These are phyloP conservation scores for Pseudocercospora crystallina DNA, from an alignment of 2,329 filamentous ascomycete genomes.

Conservation along the genomic window DNA sequence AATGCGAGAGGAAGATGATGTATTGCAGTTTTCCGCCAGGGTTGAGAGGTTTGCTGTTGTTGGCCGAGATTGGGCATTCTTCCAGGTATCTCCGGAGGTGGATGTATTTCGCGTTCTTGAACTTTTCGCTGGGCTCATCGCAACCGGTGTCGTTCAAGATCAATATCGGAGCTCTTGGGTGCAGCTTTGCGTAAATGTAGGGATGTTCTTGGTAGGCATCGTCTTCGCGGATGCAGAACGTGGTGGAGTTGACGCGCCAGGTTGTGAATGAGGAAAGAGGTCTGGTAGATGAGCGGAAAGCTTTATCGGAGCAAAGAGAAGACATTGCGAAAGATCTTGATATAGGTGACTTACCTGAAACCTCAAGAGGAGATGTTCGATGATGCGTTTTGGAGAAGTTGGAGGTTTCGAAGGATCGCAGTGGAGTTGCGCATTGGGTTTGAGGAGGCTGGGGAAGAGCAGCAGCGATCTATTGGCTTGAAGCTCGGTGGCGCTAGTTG, in stretches of 20 bases:
- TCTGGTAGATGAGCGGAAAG: neutral
- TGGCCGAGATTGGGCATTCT: constrained; percentile 38
- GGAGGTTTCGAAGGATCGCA: too few species aligned
- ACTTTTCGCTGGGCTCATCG: constrained; percentile 36
- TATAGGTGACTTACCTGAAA: too few species aligned
- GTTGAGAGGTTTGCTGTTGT: constrained; percentile 41
- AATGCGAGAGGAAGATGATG: constrained; percentile 48
- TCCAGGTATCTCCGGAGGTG: constrained; percentile 46
- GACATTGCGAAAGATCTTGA: too few species aligned
- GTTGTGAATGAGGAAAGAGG: constrained; percentile 35
- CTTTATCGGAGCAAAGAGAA: too few species aligned
- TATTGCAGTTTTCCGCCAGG: constrained; percentile 35
- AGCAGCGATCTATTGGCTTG: too few species aligned
- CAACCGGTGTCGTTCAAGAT: constrained; percentile 50
- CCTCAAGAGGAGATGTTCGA: too few species aligned
- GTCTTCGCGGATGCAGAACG: constrained; percentile 47
- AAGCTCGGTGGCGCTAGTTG: too few species aligned
- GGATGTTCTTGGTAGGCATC: constrained; percentile 47
- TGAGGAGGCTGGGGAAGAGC: too few species aligned
- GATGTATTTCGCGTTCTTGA: constrained; percentile 28
- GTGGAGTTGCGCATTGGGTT: too few species aligned
- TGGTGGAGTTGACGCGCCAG: constrained; percentile 42
- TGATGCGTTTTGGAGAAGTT: too few species aligned
- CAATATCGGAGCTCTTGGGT: constrained; percentile 33
- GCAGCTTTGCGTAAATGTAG: constrained; percentile 49